Evolutionary conservation across 306 rosid genomes (phyloP).

Genomic region (Betula pendula): DNA sequence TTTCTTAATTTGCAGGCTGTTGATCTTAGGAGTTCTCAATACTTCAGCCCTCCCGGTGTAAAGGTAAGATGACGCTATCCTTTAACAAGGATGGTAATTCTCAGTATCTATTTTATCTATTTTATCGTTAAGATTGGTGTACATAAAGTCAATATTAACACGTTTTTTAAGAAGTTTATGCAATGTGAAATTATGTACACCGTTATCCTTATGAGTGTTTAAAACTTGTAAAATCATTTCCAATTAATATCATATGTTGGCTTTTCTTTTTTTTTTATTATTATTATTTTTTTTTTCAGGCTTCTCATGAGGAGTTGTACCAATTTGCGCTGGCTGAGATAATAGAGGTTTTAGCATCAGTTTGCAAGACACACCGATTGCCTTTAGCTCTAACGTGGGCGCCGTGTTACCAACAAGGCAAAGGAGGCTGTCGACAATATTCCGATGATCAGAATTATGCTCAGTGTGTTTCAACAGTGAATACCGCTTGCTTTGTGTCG

Average conservation of each 20-base stretch:
- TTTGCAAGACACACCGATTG: conserved; percentile 52
- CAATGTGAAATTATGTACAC: no score
- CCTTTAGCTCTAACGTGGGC: conserved; percentile 65
- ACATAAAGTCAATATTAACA: no score
- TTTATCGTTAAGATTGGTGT: no score
- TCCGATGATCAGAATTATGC: conserved; percentile 28
- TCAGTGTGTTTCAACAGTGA: conserved; percentile 49
- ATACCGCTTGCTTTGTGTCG: conserved; percentile 45
- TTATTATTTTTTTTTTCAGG: conserved; percentile 31
- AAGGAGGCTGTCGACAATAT: conserved; percentile 30
- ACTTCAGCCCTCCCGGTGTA: conserved; percentile 33
- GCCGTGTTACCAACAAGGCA: conserved; percentile 52
- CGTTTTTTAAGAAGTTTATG: no score
- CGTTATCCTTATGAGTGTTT: neutral
- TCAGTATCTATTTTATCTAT: no score
- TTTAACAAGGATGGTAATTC: no score
- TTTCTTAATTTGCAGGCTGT: conserved; percentile 40
- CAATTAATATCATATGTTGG: neutral
- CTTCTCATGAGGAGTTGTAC: conserved; percentile 45
- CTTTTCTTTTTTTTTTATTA: neutral
- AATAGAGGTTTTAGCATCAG: conserved; percentile 45
- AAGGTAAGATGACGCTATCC: conserved; percentile 28
- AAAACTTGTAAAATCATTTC: neutral
- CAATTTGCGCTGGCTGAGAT: conserved; percentile 56
- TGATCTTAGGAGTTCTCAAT: conserved; percentile 50